Evolutionary conservation across 148 eudicot species (phyloP).

Genomic region (Fagopyrum homotropicum): DNA sequence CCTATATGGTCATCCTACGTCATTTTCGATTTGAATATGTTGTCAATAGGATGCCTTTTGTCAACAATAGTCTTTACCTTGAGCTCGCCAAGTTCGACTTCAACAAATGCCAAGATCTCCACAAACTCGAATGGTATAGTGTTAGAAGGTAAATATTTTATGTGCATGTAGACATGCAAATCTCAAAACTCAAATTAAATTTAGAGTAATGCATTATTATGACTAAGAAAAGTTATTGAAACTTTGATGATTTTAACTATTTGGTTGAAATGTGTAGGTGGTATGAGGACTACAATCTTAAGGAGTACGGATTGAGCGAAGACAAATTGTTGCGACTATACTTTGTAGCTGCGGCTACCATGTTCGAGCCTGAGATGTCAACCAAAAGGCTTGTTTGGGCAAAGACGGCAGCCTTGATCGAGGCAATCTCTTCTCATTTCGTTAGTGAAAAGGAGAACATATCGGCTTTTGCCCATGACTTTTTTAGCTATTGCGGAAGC

Average conservation of each 20-base stretch:
- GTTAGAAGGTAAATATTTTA: neutral
- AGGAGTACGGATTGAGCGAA: constrained; percentile 5
- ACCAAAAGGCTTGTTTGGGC: constrained; percentile 2
- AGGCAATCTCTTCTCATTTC: neutral
- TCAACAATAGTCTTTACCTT: neutral
- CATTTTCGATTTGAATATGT: neutral
- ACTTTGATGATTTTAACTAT: neutral
- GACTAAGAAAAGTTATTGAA: neutral
- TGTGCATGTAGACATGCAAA: too few species aligned
- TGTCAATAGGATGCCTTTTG: neutral
- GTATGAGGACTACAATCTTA: neutral
- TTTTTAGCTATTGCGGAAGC: neutral
- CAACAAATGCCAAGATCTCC: neutral
- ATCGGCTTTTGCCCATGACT: neutral
- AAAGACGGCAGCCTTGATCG: neutral
- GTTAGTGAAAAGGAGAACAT: neutral
- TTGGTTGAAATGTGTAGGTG: neutral
- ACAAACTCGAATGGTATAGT: neutral
- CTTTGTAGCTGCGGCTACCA: constrained; percentile 5
- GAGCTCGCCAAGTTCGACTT: constrained; percentile 8
- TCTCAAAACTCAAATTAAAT: too few species aligned
- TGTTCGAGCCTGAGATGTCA: neutral
- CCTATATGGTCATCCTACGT: neutral
- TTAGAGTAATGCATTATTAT: too few species aligned
- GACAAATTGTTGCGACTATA: neutral